Evolutionary conservation across 2,329 filamentous ascomycete genomes (phyloP), one percentile per base, ranked within the genome.

Genomic region (Venturiaceae sp.): DNA sequence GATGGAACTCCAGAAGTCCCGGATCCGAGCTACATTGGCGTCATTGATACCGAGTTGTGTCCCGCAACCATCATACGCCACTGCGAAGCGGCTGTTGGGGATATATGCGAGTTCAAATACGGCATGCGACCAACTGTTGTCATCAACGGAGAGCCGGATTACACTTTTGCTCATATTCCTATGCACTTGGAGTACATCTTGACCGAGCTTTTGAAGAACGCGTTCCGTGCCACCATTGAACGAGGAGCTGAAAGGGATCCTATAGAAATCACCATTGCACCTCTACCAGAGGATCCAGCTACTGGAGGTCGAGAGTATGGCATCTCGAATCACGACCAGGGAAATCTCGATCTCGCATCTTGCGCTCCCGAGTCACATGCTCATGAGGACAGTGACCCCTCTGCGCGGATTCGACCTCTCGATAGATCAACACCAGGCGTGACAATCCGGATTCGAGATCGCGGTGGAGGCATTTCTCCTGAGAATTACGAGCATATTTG

Each of bases 121-220:
- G 94, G 94, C 55, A 84, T 95, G 1, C 83, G 94, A 0, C 94
- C 94, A 0, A 81, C 80, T 2, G 80, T 96, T 66, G 75, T 86
- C 52, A 87, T 99, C 66, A 88, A 92, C 64, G 94, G 94, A 63
- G 87, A 95, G 69, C 85, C 88, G 0, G 85, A 88, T 55, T 90
- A 92, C n/a, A 86, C 85, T 0, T 95, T 99, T 68, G 91, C 92
- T 21, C 94, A 95, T 67, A 86, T 99, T 8, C 94, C 94, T 14
- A 94, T 95, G 70, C 94, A 99, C 71, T 81, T 99, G 26, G 92
- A 97, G 73, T 99, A 99, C 72, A 96, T 99, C 63, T 83, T 96
- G 63, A 99, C 92, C 0, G 94, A 99, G 72, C 80, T 99, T 1
- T 81, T 99, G 60, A 99, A 99, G 73, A 99, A 99, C 68, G 90